Conservation (phyloP, 805 yeast species). For the Cyberlindnera subsufficiens region DNA sequence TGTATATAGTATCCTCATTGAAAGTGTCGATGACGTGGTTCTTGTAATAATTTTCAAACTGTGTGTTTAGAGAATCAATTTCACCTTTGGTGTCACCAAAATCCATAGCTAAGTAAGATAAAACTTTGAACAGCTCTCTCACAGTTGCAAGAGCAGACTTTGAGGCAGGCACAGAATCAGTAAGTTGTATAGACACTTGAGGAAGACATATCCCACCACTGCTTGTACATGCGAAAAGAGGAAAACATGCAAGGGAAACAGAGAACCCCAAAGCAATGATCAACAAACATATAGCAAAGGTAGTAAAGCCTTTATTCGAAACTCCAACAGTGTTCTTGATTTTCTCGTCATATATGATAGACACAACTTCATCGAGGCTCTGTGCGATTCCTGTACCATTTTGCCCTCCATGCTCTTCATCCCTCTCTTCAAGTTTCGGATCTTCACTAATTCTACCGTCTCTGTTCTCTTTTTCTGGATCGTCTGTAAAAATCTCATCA, state of each 20-base stretch:
- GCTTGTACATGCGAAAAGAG: conserved; percentile 28
- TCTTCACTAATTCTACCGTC: not conserved
- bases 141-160: conserved; percentile 28
- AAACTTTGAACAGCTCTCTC: conserved; percentile 36
- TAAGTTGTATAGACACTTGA: conserved; percentile 35
- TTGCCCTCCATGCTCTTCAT: not conserved
- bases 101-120: conserved; percentile 42
- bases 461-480: not conserved
- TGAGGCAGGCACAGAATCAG: conserved; percentile 32
- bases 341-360: conserved; percentile 7
- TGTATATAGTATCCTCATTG: conserved; percentile 34
- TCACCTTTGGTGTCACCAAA: conserved; percentile 26
- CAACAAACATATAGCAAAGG: not conserved
- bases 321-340: not conserved
- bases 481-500: not conserved
- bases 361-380: conserved; percentile 10
- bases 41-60: conserved; percentile 23
- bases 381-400: not conserved
- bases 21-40: conserved; percentile 38
- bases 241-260: conserved; percentile 8
- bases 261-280: not conserved
- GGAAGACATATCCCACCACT: conserved; percentile 32
- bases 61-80: conserved; percentile 13
- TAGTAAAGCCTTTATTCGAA: not conserved
- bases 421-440: not conserved